Evolutionary conservation across 2,329 filamentous ascomycete genomes (phyloP), one percentile per base, ranked within the genome.

Genomic region (Hypoxylon sp.): DNA sequence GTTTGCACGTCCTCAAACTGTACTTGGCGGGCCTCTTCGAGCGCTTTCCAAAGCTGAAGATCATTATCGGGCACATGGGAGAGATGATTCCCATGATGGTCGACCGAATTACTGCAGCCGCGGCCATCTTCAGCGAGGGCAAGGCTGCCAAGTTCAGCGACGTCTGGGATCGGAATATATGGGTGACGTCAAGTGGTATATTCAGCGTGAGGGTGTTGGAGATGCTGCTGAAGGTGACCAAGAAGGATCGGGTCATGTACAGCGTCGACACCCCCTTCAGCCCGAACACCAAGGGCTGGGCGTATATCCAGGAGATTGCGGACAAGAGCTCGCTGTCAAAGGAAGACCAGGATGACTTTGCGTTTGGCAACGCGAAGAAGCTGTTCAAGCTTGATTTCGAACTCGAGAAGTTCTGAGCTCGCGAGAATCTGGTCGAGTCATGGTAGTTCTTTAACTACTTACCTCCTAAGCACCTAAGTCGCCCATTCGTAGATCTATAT

Each of bases 231-330:
- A 60, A 54, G 53, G 78, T 78, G 5, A 82, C 78, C 1, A 74
- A 72, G 15, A 73, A 77, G n/a, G 81, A 84, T 20, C 74, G 75
- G 11, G 75, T 87, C 1, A 52, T 87, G 66, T 86, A 81, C 64
- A 84, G 80, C 58, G 79, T 85, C 8, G 83, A 86, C 63, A 86
- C 85, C 62, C 84, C 83, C 0, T 84, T 85, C 46, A 76, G 76
- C 38, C 73, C 72, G 45, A 83, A 79, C 56, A 77, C 80, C 55
- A 77, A 78, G 11, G 83, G 82, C 0, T 68, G 74, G 23, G 72
- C 70, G 7, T 83, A 81, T 63, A 72, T 86, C 49, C 66, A 76
- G 46, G 78, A 82, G 57, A 67, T 86, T 37, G 72, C 75, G 53
- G 67, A 73, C 40, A 83, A 81, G 60, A 79, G 78, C 0, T 65